Evolutionary conservation across 306 rosid species (phyloP), one percentile per base, ranked within the genome.

Genomic region (Vigna trinervia): DNA sequence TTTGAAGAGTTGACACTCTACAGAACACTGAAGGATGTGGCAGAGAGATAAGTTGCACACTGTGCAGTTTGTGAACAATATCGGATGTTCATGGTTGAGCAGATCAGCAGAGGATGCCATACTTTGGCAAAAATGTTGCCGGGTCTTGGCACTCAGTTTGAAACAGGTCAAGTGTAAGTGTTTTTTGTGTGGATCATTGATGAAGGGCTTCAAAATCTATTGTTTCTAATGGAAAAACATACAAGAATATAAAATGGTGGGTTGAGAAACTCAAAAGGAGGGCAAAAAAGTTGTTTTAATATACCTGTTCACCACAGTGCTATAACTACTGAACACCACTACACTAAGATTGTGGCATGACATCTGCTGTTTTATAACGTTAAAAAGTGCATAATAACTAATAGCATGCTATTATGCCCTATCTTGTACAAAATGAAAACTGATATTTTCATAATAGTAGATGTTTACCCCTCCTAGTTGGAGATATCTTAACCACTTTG

Each of bases 1-100:
- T 66, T 19, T 66, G 20, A 48, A 69, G 74, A 30, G 60, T 4
- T 12, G 36, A 8, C 48, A 36, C 47, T 15, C 69, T 63, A 63
- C 48, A 36, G 48, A 63, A 9, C 26, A 36, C 48, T n/a, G 8
- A 64, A 36, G 47, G 26, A 64, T 19, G 48, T 36, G 23, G 4
- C 14, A 14, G 45, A 36, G 19, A 28, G 14, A 36, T 36, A 63
- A 5, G 46, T 32, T 6, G 6, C 19, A 15, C 14, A 59, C 41
- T 28, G 11, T 28, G 20, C 6, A 26, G 11, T 12, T 12, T 61
- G 22, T 69, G 60, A 14, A 14, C 28, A 48, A 8, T 50, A 45
- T 14, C 12, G 52, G 38, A 14, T 13, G 39, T 46, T 13, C 30
- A 36, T n/a, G 28, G 32, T 20, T 22, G 36, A 38, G 68, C 22